Conservation (phyloP, 768 basidiomycete species). For the Suillus hirtellus region DNA sequence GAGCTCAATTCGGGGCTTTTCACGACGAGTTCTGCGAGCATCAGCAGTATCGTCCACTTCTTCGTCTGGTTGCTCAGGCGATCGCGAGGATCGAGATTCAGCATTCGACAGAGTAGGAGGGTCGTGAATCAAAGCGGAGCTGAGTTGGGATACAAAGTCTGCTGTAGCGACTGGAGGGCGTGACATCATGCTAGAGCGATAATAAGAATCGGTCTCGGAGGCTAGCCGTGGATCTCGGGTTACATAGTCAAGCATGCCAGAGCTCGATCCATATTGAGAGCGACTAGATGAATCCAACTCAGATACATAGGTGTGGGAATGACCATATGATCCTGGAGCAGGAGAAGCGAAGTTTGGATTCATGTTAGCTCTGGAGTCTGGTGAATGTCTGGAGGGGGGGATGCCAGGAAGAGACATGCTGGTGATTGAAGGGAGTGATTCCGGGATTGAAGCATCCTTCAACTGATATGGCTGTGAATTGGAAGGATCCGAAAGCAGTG, state of each 20-base stretch:
- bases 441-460: constrained; percentile 3
- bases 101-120: constrained; percentile 7
- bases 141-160: constrained; percentile 15
- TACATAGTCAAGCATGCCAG: constrained; percentile 1
- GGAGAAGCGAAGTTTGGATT: constrained; percentile 7
- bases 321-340: constrained; percentile 11
- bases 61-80: constrained; percentile 10
- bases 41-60: constrained; percentile 3
- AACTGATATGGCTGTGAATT: constrained; percentile 7
- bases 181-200: constrained; percentile 1
- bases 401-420: constrained; percentile 24
- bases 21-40: constrained; percentile 45
- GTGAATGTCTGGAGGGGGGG: constrained; percentile 9
- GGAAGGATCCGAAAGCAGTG: constrained; percentile 4
- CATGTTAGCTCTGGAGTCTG: constrained; percentile 11
- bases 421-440: constrained; percentile 15
- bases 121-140: constrained; percentile 10
- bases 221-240: constrained; percentile 12
- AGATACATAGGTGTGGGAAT: constrained; percentile 11
- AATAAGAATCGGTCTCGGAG: constrained; percentile 10
- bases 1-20: constrained; percentile 63
- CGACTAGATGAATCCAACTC: constrained; percentile 11
- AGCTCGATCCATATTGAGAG: constrained; percentile 10
- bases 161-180: constrained; percentile 1
- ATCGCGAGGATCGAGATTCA: constrained; percentile 12